A percentile compares a stretch with the other conserved stretches of the same genome.
Evolutionary conservation across 805 yeast species (phyloP).

Genomic region (Nakazawaea molendinolei): DNA sequence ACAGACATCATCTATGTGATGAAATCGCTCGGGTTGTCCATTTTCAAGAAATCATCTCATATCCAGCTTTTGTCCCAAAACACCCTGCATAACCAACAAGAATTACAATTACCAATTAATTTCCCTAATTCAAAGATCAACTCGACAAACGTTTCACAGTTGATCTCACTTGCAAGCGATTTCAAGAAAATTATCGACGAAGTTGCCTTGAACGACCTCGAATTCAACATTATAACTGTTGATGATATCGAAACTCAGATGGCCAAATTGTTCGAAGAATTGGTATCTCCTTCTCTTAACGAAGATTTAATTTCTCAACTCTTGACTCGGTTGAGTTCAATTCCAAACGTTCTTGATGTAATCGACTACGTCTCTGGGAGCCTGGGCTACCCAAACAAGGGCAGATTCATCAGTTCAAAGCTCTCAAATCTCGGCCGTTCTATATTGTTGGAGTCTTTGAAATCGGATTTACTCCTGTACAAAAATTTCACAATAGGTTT

Average conservation of each 20-base stretch:
- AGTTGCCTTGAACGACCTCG: slow-evolving; percentile 23
- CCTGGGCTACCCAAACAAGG: slow-evolving; percentile 13
- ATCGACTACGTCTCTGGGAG: slow-evolving; percentile 31
- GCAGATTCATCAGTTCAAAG: slow-evolving; percentile 15
- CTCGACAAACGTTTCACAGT: slow-evolving; percentile 9
- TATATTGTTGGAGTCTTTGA: slow-evolving; percentile 17
- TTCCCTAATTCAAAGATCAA: neutral
- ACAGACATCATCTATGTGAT: slow-evolving; percentile 24
- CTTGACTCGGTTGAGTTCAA: slow-evolving; percentile 31
- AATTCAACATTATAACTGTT: slow-evolving; percentile 23
- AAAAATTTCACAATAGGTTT: slow-evolving; percentile 20
- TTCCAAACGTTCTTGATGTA: slow-evolving; percentile 28
- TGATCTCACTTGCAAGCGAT: slow-evolving; percentile 23
- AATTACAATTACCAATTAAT: neutral
- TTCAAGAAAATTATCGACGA: slow-evolving; percentile 34
- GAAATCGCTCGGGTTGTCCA: slow-evolving; percentile 28
- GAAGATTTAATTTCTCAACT: slow-evolving; percentile 29
- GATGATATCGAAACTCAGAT: slow-evolving; percentile 25
- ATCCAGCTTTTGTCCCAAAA: slow-evolving; percentile 28
- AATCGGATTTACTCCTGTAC: slow-evolving; percentile 15
- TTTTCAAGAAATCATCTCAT: slow-evolving; percentile 26
- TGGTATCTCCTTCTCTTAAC: slow-evolving; percentile 35
- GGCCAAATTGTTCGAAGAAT: slow-evolving; percentile 34
- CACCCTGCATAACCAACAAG: slow-evolving; percentile 13
- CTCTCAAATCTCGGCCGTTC: slow-evolving; percentile 21